Conservation (phyloP, 2,329 filamentous ascomycete species). For the Didymella sp. region DNA sequence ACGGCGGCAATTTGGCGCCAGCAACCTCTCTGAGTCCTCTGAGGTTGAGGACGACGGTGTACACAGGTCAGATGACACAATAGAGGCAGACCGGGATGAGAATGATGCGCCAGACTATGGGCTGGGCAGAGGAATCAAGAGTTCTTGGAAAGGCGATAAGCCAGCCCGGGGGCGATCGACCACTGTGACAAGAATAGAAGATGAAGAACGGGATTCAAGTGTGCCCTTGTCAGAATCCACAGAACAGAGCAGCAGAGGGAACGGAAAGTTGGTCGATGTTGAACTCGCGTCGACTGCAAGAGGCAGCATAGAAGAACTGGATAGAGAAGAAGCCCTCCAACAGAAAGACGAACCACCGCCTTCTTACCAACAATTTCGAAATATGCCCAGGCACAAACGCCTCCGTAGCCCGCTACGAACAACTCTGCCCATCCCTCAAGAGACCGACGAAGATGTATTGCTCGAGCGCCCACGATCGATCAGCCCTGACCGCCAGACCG, state of each 20-base stretch:
- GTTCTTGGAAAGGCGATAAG: constrained; percentile 63
- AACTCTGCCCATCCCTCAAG: constrained; percentile 54
- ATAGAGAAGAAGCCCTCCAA: constrained; percentile 43
- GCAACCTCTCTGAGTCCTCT: constrained; percentile 82
- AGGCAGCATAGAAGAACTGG: constrained; percentile 53
- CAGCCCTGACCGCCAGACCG: constrained; percentile 61
- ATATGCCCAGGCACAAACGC: constrained; percentile 50
- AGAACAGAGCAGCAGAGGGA: constrained; percentile 62
- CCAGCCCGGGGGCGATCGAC: constrained; percentile 51
- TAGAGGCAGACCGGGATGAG: constrained; percentile 56
- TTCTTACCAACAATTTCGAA: constrained; percentile 65
- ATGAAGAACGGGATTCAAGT: constrained; percentile 51
- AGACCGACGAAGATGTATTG: constrained; percentile 60
- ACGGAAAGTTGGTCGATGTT: constrained; percentile 79
- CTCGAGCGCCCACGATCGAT: constrained; percentile 53
- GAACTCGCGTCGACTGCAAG: constrained; percentile 73
- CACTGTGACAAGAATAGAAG: constrained; percentile 41
- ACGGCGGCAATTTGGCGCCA: constrained; percentile 83
- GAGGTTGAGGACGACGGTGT: constrained; percentile 77
- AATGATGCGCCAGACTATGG: constrained; percentile 50
- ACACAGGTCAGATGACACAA: constrained; percentile 55
- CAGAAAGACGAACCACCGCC: constrained; percentile 60
- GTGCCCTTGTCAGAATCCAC: constrained; percentile 52
- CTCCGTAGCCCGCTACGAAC: constrained; percentile 52
- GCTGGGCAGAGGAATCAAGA: constrained; percentile 60